phyloP scores from a whole-genome alignment of 2,329 filamentous ascomycete species.

The Colletotrichum caudatum region DNA sequence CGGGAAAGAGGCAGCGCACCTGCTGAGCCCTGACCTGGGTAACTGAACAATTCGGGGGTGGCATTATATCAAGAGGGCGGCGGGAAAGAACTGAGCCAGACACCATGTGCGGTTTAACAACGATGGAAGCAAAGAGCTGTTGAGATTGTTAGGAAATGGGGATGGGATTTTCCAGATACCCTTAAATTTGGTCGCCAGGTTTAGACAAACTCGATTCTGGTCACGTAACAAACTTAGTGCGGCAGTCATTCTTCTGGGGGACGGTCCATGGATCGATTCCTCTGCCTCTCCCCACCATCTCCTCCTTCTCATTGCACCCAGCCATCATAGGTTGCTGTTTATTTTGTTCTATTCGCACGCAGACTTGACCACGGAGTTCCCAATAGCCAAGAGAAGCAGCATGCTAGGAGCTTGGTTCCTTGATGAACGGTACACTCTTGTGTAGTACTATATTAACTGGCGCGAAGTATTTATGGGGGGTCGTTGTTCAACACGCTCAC shows the following conservation, averaged over 20 bases:
- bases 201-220: conserved; percentile 51
- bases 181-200: conserved; percentile 50
- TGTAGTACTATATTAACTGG: conserved; percentile 8
- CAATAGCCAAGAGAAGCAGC: not conserved
- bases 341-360: not conserved
- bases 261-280: not conserved
- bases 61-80: conserved; percentile 39
- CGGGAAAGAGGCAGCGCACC: conserved; percentile 37
- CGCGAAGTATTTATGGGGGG: conserved; percentile 5
- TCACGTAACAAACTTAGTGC: conserved; percentile 42
- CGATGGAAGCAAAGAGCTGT: conserved; percentile 23
- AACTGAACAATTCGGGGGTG: conserved; percentile 40
- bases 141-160: conserved; percentile 38
- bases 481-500: not conserved
- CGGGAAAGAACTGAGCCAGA: conserved; percentile 17
- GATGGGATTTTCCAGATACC: conserved; percentile 49
- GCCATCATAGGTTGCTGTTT: not conserved
- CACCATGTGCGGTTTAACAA: conserved; percentile 22
- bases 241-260: not conserved
- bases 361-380: not conserved
- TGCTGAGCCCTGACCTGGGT: conserved; percentile 28
- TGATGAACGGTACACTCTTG: conserved; percentile 6
- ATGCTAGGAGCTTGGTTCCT: not conserved
- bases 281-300: not conserved
- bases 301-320: conserved; percentile 25